A percentile compares a stretch with the other conserved stretches of the same genome.
phyloP scores from a whole-genome alignment of 331 rosid genomes.

The Malus hybrid region DNA sequence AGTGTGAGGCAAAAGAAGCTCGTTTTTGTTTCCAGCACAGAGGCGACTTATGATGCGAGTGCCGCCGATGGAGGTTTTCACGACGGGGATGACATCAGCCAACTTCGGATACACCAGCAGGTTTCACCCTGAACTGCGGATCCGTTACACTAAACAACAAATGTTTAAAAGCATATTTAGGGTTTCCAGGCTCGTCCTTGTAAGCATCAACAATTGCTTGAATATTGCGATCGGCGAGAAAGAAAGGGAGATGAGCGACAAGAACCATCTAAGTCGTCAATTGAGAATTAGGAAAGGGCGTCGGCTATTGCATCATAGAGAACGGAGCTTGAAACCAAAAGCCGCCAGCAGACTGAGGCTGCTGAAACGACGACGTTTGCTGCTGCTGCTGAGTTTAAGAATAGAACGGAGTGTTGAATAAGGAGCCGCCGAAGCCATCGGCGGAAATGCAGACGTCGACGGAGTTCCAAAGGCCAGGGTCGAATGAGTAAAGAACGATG shows the following conservation, averaged over 20 bases:
- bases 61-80: no score
- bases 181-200: conserved; percentile 81
- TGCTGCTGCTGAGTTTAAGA: conserved; percentile 39
- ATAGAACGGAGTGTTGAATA: conserved; percentile 23
- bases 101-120: conserved; percentile 65
- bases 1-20: no score
- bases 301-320: conserved; percentile 21
- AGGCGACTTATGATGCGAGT: no score
- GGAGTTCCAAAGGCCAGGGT: conserved; percentile 54
- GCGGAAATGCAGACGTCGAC: conserved; percentile 45
- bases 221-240: conserved; percentile 86
- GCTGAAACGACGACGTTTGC: conserved; percentile 39
- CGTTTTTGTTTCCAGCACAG: no score
- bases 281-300: conserved; percentile 47
- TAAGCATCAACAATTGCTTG: conserved; percentile 87
- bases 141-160: conserved; percentile 84
- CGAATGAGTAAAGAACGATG: conserved; percentile 41
- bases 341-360: conserved; percentile 21
- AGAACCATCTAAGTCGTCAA: conserved; percentile 95
- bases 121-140: conserved; percentile 71
- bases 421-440: conserved; percentile 42
- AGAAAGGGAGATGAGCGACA: conserved; percentile 78
- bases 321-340: conserved; percentile 37
- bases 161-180: conserved; percentile 89
- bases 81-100: no score